phyloP scores from a whole-genome alignment of 225 moss, liverwort and hornwort genomes.

The Anthoceros angustus region DNA sequence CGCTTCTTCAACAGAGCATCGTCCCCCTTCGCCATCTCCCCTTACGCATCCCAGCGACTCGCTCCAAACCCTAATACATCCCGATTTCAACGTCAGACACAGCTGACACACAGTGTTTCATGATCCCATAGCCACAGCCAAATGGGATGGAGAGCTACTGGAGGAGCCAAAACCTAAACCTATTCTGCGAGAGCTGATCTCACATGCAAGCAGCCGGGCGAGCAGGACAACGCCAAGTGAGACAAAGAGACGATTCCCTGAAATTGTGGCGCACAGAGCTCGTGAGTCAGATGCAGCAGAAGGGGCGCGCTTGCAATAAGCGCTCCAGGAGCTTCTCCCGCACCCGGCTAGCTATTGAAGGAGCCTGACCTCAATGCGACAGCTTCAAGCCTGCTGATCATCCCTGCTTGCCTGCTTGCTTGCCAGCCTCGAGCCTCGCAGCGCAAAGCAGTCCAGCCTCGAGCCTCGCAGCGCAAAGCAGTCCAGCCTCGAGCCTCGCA shows the following conservation, averaged over 20 bases:
- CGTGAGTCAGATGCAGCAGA: constrained; percentile 36
- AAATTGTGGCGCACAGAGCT: neutral
- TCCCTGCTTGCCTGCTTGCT: constrained; percentile 12
- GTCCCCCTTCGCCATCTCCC: constrained; percentile 79
- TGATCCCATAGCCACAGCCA: too few species aligned
- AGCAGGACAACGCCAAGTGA: neutral
- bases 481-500: neutral
- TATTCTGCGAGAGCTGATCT: too few species aligned
- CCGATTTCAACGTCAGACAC: too few species aligned
- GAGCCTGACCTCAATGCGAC: constrained; percentile 23
- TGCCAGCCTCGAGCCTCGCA: neutral
- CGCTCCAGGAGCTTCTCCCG: constrained; percentile 59
- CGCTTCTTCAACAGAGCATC: constrained; percentile 83
- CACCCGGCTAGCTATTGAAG: constrained; percentile 60
- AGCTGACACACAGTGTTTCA: too few species aligned
- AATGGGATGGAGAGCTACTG: too few species aligned
- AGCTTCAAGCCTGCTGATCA: constrained; percentile 21
- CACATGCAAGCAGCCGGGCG: neutral
- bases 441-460: neutral
- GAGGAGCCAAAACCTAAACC: too few species aligned
- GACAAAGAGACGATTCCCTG: neutral
- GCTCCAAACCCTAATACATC: neutral
- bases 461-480: neutral
- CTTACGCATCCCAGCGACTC: neutral
- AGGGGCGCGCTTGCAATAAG: constrained; percentile 27